A percentile compares a stretch with the other conserved stretches of the same genome.
phyloP scores from a whole-genome alignment of 106 monocot genomes.

The Dactylorhiza incarnata region DNA sequence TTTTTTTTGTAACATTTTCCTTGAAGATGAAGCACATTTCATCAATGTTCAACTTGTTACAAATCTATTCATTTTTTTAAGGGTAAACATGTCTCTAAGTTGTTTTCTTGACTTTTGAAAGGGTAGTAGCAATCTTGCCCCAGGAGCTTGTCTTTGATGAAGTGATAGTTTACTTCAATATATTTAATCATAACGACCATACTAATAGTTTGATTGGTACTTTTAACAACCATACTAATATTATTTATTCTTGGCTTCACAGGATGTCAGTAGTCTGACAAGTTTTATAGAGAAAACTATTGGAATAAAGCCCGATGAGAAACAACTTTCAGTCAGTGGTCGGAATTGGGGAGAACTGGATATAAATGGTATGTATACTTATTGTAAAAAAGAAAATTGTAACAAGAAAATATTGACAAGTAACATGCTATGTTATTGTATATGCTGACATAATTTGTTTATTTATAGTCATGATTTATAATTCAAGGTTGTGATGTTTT shows the following conservation, averaged over 20 bases:
- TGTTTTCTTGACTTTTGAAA: no score
- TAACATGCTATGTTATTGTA: background rate
- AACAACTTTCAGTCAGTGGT: conserved; percentile 92
- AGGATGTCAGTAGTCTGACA: conserved; percentile 84
- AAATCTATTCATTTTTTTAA: no score
- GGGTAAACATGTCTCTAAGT: no score
- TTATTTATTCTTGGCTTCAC: background rate
- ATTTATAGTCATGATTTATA: background rate
- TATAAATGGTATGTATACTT: conserved; percentile 56
- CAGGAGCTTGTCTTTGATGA: no score
- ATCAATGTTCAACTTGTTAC: no score
- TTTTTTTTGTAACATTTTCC: no score
- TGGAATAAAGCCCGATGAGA: conserved; percentile 75
- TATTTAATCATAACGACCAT: no score
- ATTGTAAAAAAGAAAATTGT: background rate
- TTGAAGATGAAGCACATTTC: no score
- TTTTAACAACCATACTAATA: background rate
- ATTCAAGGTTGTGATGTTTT: background rate
- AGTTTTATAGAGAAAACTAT: conserved; percentile 77
- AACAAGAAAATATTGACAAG: background rate
- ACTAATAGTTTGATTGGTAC: background rate
- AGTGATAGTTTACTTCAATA: no score
- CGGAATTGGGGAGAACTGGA: conserved; percentile 94
- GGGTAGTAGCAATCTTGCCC: no score
- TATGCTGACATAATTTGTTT: background rate